These are phyloP conservation scores for Aechmea fasciata DNA, from an alignment of 176 grass and related monocot species.

Conservation along the genomic window DNA sequence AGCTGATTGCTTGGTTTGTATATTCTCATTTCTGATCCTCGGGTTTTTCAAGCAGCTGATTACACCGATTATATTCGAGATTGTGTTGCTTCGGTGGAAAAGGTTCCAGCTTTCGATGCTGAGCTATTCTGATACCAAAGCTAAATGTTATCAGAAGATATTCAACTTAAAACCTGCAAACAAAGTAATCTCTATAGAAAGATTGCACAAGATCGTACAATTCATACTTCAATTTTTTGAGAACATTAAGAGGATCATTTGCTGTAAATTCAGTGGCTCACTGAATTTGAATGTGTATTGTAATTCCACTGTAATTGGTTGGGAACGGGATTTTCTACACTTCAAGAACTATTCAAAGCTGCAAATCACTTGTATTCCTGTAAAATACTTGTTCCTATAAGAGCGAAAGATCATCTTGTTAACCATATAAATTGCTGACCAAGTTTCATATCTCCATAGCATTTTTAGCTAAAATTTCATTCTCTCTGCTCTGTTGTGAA, in stretches of 20 bases:
- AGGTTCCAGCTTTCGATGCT: background rate
- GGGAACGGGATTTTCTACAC: background rate
- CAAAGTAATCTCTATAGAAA: background rate
- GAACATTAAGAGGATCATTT: background rate
- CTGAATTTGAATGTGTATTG: background rate
- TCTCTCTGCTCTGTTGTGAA: no score
- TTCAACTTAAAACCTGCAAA: background rate
- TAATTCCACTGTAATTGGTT: background rate
- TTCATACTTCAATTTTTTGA: background rate
- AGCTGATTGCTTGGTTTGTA: slow-evolving; percentile 6
- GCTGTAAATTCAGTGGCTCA: background rate
- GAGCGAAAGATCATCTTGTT: background rate
- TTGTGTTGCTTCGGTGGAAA: background rate
- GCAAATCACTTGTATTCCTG: background rate
- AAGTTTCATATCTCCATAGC: background rate
- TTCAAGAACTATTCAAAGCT: background rate
- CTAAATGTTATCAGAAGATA: background rate
- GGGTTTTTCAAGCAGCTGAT: background rate
- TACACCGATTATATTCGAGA: background rate
- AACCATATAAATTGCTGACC: background rate
- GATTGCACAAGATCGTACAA: background rate
- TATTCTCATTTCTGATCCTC: background rate
- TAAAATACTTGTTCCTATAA: background rate
- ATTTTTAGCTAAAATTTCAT: no score
- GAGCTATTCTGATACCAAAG: background rate